Percentiles rank a stretch among this genome's conserved stretches.
Evolutionary conservation across 2,329 filamentous ascomycete genomes (phyloP).

Genomic region (Endothia cerciana): DNA sequence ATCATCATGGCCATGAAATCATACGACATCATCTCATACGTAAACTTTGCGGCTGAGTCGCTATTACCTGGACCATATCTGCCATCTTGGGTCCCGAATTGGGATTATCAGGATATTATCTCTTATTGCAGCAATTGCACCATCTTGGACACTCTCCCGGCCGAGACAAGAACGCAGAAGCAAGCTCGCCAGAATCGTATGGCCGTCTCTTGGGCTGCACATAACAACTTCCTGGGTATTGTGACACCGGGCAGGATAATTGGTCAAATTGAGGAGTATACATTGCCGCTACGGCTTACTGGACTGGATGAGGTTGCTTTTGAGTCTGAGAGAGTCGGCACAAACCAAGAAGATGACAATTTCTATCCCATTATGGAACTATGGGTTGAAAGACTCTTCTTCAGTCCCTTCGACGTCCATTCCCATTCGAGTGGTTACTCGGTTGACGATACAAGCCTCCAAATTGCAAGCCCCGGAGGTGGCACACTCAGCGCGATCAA

Average conservation of each 20-base stretch:
- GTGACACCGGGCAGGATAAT: background rate
- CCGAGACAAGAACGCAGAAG: background rate
- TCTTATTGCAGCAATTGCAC: background rate
- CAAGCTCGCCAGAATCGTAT: background rate
- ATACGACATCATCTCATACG: background rate
- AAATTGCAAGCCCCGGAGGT: background rate
- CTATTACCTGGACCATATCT: background rate
- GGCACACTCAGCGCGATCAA: background rate
- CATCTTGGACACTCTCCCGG: background rate
- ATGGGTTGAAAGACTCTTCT: background rate
- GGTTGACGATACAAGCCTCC: background rate
- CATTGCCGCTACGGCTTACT: background rate
- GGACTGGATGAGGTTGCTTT: background rate
- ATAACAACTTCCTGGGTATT: background rate
- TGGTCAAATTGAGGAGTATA: background rate
- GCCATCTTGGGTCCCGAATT: background rate
- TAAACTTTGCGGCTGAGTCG: background rate
- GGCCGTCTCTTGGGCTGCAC: background rate
- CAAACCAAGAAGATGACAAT: background rate
- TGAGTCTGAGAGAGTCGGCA: background rate
- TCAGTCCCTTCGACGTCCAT: background rate
- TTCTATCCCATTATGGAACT: background rate
- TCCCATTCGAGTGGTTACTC: background rate
- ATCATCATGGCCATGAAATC: conserved; percentile 1
- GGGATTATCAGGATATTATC: background rate